Conservation (phyloP, 495 filamentous ascomycete species). For the Tuber aestivum region DNA sequence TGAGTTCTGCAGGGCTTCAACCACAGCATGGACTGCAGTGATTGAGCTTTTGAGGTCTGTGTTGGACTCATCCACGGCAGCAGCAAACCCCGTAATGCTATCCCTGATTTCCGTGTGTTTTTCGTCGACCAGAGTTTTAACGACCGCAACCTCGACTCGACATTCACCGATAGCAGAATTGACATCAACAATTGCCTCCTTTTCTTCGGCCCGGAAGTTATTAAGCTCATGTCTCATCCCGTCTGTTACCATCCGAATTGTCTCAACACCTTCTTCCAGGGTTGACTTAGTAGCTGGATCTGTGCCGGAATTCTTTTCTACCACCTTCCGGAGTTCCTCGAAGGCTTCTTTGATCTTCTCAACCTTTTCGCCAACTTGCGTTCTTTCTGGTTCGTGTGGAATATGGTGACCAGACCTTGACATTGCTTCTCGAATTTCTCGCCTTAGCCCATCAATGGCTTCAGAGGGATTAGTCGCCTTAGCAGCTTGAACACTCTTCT, state of each 20-base stretch:
- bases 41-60: conserved; percentile 26
- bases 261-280: conserved; percentile 28
- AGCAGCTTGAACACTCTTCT: conserved; percentile 25
- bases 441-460: conserved; percentile 23
- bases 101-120: conserved; percentile 31
- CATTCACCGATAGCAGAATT: conserved; percentile 50
- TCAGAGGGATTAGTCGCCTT: conserved; percentile 14
- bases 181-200: conserved; percentile 38
- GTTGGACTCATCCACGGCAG: conserved; percentile 20
- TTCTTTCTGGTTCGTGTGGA: conserved; percentile 28
- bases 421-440: conserved; percentile 28
- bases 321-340: conserved; percentile 57
- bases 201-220: conserved; percentile 27
- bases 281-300: conserved; percentile 30
- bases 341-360: conserved; percentile 50
- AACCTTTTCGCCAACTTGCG: conserved; percentile 31
- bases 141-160: conserved; percentile 39
- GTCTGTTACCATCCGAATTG: conserved; percentile 32
- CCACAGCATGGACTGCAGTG: conserved; percentile 21
- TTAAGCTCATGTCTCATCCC: conserved; percentile 30
- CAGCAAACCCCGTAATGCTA: conserved; percentile 24
- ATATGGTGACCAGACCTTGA: conserved; percentile 29
- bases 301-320: conserved; percentile 46
- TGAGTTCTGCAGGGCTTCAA: conserved; percentile 23
- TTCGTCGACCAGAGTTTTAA: conserved; percentile 37